A percentile compares a stretch with the other conserved stretches of the same genome.
Conservation (phyloP, 139 green algal species). For the Penium margaritaceum region DNA sequence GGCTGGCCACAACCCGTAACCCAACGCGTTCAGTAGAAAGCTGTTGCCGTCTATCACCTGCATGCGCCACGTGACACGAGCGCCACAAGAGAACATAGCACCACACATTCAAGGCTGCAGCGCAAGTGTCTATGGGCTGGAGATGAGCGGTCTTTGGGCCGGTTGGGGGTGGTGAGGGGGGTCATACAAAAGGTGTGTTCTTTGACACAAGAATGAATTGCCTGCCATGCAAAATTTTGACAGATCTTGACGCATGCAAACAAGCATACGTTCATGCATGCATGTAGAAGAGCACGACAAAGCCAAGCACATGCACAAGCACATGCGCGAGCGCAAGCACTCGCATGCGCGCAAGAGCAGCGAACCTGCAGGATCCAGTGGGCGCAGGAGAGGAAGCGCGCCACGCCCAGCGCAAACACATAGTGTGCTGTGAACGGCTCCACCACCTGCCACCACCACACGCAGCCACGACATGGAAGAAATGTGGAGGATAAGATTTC, state of each 20-base stretch:
- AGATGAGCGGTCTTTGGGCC: neutral
- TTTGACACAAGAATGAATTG: neutral
- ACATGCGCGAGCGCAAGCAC: no score
- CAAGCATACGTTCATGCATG: neutral
- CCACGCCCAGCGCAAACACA: conserved; percentile 90
- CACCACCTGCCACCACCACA: conserved; percentile 79
- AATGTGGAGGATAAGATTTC: no score
- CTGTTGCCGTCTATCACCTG: conserved; percentile 85
- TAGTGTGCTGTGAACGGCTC: conserved; percentile 97
- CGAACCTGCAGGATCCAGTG: conserved; percentile 85
- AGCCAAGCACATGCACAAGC: neutral
- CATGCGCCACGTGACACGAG: neutral
- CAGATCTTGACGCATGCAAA: neutral
- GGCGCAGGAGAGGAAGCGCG: conserved; percentile 90
- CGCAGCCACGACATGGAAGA: no score
- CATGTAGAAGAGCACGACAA: neutral
- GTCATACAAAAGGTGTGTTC: neutral
- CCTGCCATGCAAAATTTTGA: neutral
- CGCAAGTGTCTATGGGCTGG: no score
- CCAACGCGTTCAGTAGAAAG: conserved; percentile 74
- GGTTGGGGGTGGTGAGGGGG: neutral
- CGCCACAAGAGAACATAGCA: neutral
- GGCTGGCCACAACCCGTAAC: conserved; percentile 83
- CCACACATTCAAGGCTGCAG: no score
- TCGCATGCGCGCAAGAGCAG: no score